These are phyloP conservation scores for Lycium ferocissimum DNA, from an alignment of 257 asterid genomes.

Conservation along the genomic window DNA sequence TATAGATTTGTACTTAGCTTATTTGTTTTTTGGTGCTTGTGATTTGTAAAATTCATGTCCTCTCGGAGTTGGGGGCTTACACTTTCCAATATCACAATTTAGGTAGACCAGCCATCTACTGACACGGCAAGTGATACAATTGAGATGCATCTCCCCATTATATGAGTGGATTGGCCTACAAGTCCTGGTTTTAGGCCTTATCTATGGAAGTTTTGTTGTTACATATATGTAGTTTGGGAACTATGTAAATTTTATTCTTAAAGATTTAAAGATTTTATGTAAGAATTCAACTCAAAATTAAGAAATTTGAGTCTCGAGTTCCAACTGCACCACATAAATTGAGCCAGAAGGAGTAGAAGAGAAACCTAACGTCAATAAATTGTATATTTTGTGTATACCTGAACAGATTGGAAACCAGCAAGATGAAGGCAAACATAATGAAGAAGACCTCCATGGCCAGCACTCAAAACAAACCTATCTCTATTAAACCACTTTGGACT, in stretches of 20 bases:
- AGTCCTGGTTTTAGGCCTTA: not conserved
- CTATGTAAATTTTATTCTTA: no score
- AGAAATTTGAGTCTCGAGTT: no score
- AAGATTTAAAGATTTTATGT: no score
- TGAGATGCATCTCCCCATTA: not conserved
- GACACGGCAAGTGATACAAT: not conserved
- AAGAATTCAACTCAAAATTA: no score
- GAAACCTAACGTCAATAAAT: not conserved
- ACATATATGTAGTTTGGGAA: no score
- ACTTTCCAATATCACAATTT: not conserved
- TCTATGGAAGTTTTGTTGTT: not conserved
- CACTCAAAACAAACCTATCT: constrained; percentile 66
- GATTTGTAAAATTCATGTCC: not conserved
- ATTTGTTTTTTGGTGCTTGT: not conserved
- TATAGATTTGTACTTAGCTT: not conserved
- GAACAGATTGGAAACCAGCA: constrained; percentile 60
- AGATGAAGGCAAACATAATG: constrained; percentile 71
- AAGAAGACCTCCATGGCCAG: constrained; percentile 67
- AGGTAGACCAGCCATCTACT: not conserved
- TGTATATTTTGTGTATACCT: constrained; percentile 42
- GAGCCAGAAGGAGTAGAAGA: no score
- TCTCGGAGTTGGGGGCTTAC: not conserved
- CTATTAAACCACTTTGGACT: constrained; percentile 59
- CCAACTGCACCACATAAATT: no score
- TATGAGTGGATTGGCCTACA: not conserved